These are phyloP conservation scores for Xylaria telfairii DNA, from an alignment of 495 filamentous ascomycete species.

Conservation along the genomic window DNA sequence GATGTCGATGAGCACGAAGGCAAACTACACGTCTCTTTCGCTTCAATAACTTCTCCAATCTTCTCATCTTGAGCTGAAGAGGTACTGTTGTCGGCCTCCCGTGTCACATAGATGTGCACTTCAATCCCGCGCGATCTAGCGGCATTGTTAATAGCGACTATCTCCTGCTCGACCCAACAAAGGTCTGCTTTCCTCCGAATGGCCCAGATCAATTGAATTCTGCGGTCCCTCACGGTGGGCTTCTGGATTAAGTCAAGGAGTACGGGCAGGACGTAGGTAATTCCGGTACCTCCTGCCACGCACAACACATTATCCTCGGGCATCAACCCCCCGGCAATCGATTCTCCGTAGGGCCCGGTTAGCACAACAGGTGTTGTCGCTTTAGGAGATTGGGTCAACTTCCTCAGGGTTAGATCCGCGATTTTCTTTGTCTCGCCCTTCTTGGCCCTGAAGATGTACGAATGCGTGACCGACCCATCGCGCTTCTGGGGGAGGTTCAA, in stretches of 20 bases:
- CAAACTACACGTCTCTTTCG: constrained; percentile 20
- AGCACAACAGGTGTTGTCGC: constrained; percentile 59
- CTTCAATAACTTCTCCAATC: constrained; percentile 24
- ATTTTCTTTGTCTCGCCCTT: constrained; percentile 65
- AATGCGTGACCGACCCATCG: constrained; percentile 51
- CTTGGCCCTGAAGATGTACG: constrained; percentile 67
- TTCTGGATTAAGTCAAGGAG: constrained; percentile 52
- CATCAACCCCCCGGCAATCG: constrained; percentile 47
- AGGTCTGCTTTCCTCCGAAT: constrained; percentile 60
- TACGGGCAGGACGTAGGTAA: constrained; percentile 66
- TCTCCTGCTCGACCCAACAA: constrained; percentile 62
- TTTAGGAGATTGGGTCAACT: constrained; percentile 33
- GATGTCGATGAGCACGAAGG: constrained; percentile 4
- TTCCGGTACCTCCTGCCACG: constrained; percentile 69
- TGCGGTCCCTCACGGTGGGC: constrained; percentile 37
- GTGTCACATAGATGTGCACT: constrained; percentile 64
- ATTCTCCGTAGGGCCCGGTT: constrained; percentile 64
- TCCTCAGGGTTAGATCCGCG: constrained; percentile 47
- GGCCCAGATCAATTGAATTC: constrained; percentile 67
- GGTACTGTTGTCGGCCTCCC: constrained; percentile 42
- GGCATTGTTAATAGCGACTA: constrained; percentile 51
- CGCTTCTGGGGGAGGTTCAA: constrained; percentile 52
- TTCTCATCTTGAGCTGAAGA: constrained; percentile 35
- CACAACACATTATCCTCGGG: constrained; percentile 62
- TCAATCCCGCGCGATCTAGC: constrained; percentile 48